Conservation (phyloP, 352 stramenopile genomes). For the Phytophthora rubi region DNA sequence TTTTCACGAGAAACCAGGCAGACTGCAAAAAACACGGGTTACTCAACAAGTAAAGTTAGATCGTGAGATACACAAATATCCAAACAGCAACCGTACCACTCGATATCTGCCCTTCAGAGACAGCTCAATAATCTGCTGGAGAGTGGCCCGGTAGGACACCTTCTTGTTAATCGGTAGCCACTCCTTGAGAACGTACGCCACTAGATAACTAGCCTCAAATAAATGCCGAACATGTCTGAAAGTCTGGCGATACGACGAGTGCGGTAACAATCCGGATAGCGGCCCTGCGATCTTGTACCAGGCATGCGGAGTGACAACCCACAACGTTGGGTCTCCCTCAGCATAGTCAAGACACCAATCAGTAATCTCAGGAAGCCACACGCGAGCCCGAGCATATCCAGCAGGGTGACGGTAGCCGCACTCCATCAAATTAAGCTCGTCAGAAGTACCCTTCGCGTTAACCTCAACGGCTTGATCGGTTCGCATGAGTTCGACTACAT, state of each 20-base stretch:
- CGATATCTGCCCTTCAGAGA: constrained; percentile 76
- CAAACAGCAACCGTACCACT: constrained; percentile 51
- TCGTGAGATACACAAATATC: constrained; percentile 16
- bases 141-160: constrained; percentile 80
- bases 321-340: constrained; percentile 83
- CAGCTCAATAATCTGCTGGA: constrained; percentile 84
- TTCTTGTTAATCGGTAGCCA: constrained; percentile 90
- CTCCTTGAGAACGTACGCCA: constrained; percentile 86
- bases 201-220: constrained; percentile 86
- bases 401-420: constrained; percentile 78
- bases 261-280: constrained; percentile 75
- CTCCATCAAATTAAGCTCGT: constrained; percentile 82
- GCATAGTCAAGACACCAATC: constrained; percentile 91
- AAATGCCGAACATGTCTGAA: constrained; percentile 80
- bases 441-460: constrained; percentile 51
- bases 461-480: constrained; percentile 63
- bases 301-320: constrained; percentile 81
- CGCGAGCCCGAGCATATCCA: constrained; percentile 64
- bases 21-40: constrained; percentile 46
- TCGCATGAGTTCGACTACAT: constrained; percentile 82
- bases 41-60: constrained; percentile 35
- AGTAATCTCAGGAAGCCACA: constrained; percentile 86
- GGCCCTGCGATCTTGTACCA: constrained; percentile 90
- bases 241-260: constrained; percentile 69
- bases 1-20: constrained; percentile 86